Conservation (phyloP, 2,329 filamentous ascomycete species). For the Botrytis aclada region DNA sequence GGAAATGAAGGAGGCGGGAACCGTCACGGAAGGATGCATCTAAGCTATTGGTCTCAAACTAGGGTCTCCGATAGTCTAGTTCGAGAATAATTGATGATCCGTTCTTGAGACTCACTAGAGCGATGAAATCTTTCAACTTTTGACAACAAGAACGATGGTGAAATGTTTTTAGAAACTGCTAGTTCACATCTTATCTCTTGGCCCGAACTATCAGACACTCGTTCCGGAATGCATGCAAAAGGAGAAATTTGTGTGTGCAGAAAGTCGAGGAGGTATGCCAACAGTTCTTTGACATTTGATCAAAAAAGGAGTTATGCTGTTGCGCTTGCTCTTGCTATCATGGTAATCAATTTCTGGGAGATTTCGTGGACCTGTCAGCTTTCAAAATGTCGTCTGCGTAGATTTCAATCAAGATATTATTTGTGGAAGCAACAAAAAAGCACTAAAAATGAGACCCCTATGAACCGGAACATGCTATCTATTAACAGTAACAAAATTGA, state of each 20-base stretch:
- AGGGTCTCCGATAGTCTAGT: neutral
- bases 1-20: neutral
- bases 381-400: neutral
- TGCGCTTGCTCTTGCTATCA: neutral
- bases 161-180: neutral
- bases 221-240: neutral
- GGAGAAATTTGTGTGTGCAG: neutral
- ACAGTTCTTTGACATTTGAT: neutral
- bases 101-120: neutral
- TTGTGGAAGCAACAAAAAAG: neutral
- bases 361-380: neutral
- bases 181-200: neutral
- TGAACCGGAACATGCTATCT: neutral
- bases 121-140: neutral
- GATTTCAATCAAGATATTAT: neutral
- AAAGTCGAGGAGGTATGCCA: neutral
- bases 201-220: neutral
- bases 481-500: neutral
- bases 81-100: neutral
- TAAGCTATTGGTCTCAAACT: neutral
- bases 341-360: neutral
- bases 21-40: neutral
- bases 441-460: neutral
- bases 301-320: neutral
- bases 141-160: neutral